These are phyloP conservation scores for Martiniozyma abietophila DNA, from an alignment of 805 yeast genomes.

Conservation along the genomic window DNA sequence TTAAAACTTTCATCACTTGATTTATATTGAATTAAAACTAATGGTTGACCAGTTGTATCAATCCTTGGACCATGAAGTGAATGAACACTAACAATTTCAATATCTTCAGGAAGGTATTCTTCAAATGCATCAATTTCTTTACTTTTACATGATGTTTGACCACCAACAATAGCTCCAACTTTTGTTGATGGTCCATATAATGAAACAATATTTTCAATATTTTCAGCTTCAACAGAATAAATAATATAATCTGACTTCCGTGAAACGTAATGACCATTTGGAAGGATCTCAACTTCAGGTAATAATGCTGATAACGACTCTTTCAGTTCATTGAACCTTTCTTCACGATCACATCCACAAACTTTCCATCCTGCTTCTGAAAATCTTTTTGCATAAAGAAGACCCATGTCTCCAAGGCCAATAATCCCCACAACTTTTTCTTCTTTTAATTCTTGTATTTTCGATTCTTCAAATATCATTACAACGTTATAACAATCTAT, in stretches of 20 bases:
- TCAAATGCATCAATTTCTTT: constrained; percentile 89
- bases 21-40: constrained; percentile 75
- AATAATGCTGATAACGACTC: constrained; percentile 15
- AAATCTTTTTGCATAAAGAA: constrained; percentile 71
- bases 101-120: constrained; percentile 61
- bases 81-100: constrained; percentile 77
- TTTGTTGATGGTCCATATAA: constrained; percentile 83
- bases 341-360: constrained; percentile 80
- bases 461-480: constrained; percentile 13
- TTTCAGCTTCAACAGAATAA: constrained; percentile 90
- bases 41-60: constrained; percentile 82
- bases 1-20: constrained; percentile 45
- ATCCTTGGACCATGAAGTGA: constrained; percentile 94
- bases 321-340: constrained; percentile 38
- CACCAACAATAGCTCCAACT: constrained; percentile 88
- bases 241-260: constrained; percentile 74
- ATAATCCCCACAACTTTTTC: constrained; percentile 73
- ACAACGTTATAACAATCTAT: no score
- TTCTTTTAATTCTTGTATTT: constrained; percentile 14
- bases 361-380: constrained; percentile 83
- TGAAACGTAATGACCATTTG: constrained; percentile 78
- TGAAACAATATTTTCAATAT: constrained; percentile 61
- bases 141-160: constrained; percentile 91
- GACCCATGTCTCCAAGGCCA: constrained; percentile 97
- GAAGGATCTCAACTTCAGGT: constrained; percentile 42